Percentiles rank a stretch among this genome's conserved stretches.
Evolutionary conservation across 2,329 filamentous ascomycete species (phyloP).

Genomic region (Microcera coccophila): DNA sequence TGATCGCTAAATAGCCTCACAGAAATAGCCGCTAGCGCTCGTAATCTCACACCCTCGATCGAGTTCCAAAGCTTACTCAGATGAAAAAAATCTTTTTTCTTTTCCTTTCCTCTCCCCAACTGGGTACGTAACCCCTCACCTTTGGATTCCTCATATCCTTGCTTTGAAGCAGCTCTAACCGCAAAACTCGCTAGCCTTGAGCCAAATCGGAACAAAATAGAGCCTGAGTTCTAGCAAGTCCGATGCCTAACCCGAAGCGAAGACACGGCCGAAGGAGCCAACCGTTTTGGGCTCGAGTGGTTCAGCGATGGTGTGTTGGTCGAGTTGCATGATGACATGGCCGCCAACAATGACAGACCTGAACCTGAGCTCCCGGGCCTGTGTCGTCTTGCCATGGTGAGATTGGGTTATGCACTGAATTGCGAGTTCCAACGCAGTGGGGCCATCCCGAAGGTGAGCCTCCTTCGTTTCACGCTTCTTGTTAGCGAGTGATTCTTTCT

Average conservation of each 20-base stretch:
- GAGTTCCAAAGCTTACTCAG: too few species aligned
- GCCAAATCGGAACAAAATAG: slow-evolving; percentile 6
- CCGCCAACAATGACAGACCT: background rate
- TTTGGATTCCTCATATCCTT: background rate
- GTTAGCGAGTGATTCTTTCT: slow-evolving; percentile 4
- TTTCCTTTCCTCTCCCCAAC: background rate
- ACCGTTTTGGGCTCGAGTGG: slow-evolving; percentile 20
- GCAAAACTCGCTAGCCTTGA: background rate
- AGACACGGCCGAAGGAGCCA: slow-evolving; percentile 16
- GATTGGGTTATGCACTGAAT: slow-evolving; percentile 24
- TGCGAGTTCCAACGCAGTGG: slow-evolving; percentile 16
- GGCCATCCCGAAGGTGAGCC: slow-evolving; percentile 4
- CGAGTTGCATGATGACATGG: slow-evolving; percentile 22
- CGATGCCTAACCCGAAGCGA: slow-evolving; percentile 14
- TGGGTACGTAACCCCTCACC: background rate
- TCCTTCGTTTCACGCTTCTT: slow-evolving; percentile 3
- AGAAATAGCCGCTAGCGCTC: slow-evolving; percentile 10
- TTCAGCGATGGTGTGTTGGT: slow-evolving; percentile 16
- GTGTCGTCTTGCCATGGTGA: slow-evolving; percentile 26
- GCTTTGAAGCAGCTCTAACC: background rate
- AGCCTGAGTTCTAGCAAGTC: background rate
- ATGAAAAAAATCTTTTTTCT: too few species aligned
- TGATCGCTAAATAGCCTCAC: slow-evolving; percentile 21
- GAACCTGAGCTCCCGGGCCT: slow-evolving; percentile 11
- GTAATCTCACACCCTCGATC: slow-evolving; percentile 14